Evolutionary conservation across 2,329 filamentous ascomycete genomes (phyloP).

Genomic region (Sarocladium brachiariae): DNA sequence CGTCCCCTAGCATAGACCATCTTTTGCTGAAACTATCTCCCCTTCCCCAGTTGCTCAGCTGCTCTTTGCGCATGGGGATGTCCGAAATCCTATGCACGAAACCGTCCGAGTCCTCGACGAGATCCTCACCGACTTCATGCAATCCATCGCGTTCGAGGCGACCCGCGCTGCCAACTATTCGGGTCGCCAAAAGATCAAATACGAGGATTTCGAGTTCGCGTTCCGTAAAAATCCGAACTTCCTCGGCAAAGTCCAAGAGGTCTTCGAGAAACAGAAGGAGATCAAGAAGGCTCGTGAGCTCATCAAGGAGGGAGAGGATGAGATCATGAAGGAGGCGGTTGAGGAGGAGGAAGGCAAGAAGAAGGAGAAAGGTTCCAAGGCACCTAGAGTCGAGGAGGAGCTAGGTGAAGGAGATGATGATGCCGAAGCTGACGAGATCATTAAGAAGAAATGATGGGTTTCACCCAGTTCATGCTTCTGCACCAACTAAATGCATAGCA

Average conservation of each 20-base stretch:
- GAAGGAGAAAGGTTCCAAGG: conserved; percentile 23
- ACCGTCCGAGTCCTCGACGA: conserved; percentile 87
- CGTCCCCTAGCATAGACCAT: not conserved
- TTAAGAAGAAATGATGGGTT: conserved; percentile 11
- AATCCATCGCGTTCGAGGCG: conserved; percentile 86
- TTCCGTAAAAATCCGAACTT: conserved; percentile 79
- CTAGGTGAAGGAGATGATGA: conserved; percentile 47
- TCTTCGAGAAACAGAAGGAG: conserved; percentile 80
- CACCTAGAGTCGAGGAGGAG: conserved; percentile 38
- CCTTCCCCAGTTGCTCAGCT: conserved; percentile 60
- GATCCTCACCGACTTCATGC: conserved; percentile 93
- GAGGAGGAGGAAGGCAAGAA: conserved; percentile 38
- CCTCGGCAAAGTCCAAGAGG: conserved; percentile 81
- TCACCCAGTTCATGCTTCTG: not conserved
- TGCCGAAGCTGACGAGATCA: conserved; percentile 20
- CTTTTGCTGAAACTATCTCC: not conserved
- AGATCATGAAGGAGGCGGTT: conserved; percentile 47
- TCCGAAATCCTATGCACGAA: conserved; percentile 68
- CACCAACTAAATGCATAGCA: conserved; percentile 18
- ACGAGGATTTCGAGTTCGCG: conserved; percentile 95
- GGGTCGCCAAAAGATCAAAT: conserved; percentile 92
- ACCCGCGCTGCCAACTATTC: conserved; percentile 79
- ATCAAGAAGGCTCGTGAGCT: conserved; percentile 78
- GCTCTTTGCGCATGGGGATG: conserved; percentile 76
- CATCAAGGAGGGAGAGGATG: conserved; percentile 60